Evolutionary conservation across 2,329 filamentous ascomycete genomes (phyloP), one percentile per base, ranked within the genome.

Genomic region (Penicillium crustosum): DNA sequence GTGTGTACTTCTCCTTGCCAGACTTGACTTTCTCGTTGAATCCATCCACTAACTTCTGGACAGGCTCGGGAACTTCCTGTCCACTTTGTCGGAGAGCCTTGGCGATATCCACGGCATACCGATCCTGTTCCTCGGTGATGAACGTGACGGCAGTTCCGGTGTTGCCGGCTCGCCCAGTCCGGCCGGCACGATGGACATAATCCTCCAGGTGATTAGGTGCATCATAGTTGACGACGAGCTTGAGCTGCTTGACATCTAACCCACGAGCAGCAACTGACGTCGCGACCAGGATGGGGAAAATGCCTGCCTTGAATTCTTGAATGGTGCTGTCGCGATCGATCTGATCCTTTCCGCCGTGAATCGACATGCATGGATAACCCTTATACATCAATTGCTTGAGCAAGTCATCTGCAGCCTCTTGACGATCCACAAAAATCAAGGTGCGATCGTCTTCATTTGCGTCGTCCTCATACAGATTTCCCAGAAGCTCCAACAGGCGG

Each of bases 211-310:
- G 93, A 68, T 96, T 96, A 0, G 93, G 93, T 0, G 89, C 90
- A 70, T 97, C 93, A 72, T 91, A 97, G 76, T 97, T 97, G 77
- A 99, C 88, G 9, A 99, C 94, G 33, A 97, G 83, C 75, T 95
- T 97, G 35, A 99, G 82, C 73, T 96, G 91, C 77, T 97, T 96
- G 44, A 99, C 93, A 73, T 99, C 94, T 41, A 99, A 81, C 60
- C 94, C 94, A 74, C 94, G 90, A 50, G 94, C 94, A 39, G 94
- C 94, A 58, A 99, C 91, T 12, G 93, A 97, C 0, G 94, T 99
- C 12, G 94, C 94, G 69, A 97, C 89, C 70, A 99, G 81, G 56
- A 99, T 89, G 0, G 93, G 93, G 48, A 95, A 86, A 43, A 93
- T 85, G 55, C 94, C 94, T 67, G 88, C 89, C 77, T 96, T 97